phyloP scores from a whole-genome alignment of 2,329 filamentous ascomycete genomes.

The Ophiosphaerella narmari region DNA sequence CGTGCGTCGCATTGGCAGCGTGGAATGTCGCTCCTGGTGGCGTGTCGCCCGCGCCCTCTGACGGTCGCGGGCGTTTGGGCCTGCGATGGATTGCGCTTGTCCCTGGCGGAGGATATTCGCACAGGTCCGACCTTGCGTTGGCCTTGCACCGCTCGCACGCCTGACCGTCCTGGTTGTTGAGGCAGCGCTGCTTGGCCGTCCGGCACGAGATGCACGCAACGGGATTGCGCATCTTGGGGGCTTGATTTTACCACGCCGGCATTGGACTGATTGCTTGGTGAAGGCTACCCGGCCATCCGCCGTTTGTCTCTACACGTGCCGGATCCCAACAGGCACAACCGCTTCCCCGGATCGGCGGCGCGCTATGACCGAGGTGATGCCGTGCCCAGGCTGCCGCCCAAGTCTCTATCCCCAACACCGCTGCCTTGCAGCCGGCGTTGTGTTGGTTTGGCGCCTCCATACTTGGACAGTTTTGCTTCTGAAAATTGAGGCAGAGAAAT shows the following conservation, averaged over 20 bases:
- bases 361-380: too few relatives aligned
- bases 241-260: too few relatives aligned
- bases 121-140: conserved; percentile 35
- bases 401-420: too few relatives aligned
- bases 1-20: conserved; percentile 12
- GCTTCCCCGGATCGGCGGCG: too few relatives aligned
- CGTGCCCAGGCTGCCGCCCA: too few relatives aligned
- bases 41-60: conserved; percentile 26
- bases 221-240: conserved; percentile 43
- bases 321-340: too few relatives aligned
- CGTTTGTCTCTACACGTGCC: too few relatives aligned
- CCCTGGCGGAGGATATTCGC: conserved; percentile 46
- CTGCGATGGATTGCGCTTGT: conserved; percentile 44
- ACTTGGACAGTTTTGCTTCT: too few relatives aligned
- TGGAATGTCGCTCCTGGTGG: conserved; percentile 12
- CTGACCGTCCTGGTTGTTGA: conserved; percentile 44
- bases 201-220: conserved; percentile 47
- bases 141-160: conserved; percentile 47
- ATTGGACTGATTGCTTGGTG: not conserved
- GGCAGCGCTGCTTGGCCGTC: conserved; percentile 47
- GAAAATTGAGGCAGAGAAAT: too few relatives aligned
- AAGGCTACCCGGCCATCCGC: too few relatives aligned
- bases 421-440: too few relatives aligned
- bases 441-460: too few relatives aligned
- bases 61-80: conserved; percentile 43